phyloP scores from a whole-genome alignment of 2,329 filamentous ascomycete genomes.

The Trichothecium sympodiale region DNA sequence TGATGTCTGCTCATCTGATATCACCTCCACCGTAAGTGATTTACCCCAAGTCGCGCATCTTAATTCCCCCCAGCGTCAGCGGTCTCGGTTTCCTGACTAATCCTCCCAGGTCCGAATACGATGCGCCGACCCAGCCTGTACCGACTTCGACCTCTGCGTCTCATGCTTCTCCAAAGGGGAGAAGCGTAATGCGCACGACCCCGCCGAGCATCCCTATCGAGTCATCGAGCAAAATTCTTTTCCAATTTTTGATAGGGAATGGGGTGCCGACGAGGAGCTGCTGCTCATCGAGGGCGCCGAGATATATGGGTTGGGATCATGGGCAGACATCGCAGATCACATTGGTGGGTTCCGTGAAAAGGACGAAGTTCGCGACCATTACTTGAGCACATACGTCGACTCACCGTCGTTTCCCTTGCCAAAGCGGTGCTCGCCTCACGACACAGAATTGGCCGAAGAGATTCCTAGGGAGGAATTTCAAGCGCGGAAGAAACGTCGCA shows the following conservation, averaged over 20 bases:
- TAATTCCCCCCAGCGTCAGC: conserved; percentile 2
- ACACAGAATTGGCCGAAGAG: conserved; percentile 66
- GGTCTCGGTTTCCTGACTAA: neutral
- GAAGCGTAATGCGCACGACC: conserved; percentile 73
- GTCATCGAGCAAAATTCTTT: conserved; percentile 99
- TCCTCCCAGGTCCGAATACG: conserved; percentile 72
- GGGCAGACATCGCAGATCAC: conserved; percentile 96
- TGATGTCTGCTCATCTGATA: conserved; percentile 92
- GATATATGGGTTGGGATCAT: conserved; percentile 91
- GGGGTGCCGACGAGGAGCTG: conserved; percentile 97
- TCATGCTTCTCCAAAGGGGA: conserved; percentile 83
- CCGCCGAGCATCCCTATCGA: conserved; percentile 73
- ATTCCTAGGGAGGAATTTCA: conserved; percentile 91
- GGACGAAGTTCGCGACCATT: conserved; percentile 92
- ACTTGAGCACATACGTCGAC: conserved; percentile 77
- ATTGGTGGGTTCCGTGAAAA: conserved; percentile 92
- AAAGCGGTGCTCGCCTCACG: conserved; percentile 70
- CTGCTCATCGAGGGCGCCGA: conserved; percentile 87
- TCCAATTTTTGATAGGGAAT: conserved; percentile 87
- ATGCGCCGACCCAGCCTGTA: conserved; percentile 73
- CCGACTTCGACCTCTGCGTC: conserved; percentile 94
- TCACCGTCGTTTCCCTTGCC: conserved; percentile 79
- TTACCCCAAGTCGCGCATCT: conserved; percentile 4
- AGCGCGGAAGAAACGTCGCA: conserved; percentile 79
- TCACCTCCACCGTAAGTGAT: conserved; percentile 78